A percentile compares a stretch with the other conserved stretches of the same genome.
These are phyloP conservation scores for Ascochyta pisi DNA, from an alignment of 2,329 filamentous ascomycete species.

Conservation along the genomic window DNA sequence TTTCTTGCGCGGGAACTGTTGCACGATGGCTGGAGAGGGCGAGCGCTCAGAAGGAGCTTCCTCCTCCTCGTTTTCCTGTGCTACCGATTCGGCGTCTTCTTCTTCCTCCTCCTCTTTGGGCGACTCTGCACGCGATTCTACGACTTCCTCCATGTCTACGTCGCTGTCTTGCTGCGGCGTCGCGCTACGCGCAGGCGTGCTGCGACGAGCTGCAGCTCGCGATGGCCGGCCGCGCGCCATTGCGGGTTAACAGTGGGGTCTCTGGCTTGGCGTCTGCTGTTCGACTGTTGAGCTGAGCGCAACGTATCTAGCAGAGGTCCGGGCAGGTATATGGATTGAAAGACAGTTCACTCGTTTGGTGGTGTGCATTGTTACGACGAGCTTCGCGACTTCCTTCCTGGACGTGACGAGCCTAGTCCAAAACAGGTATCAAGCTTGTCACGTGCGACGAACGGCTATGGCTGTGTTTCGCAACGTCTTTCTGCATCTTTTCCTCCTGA, in stretches of 20 bases:
- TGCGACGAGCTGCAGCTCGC: slow-evolving; percentile 49
- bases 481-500: too few species aligned
- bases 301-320: neutral
- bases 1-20: slow-evolving; percentile 69
- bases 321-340: neutral
- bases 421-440: neutral
- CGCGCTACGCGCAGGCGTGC: slow-evolving; percentile 45
- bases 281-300: neutral
- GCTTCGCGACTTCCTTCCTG: slow-evolving; percentile 22
- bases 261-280: neutral
- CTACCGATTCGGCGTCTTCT: slow-evolving; percentile 57
- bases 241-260: slow-evolving; percentile 5
- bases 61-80: slow-evolving; percentile 48
- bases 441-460: neutral
- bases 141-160: slow-evolving; percentile 44
- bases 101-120: slow-evolving; percentile 60
- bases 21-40: slow-evolving; percentile 59
- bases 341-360: neutral
- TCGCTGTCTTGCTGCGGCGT: slow-evolving; percentile 46
- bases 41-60: slow-evolving; percentile 55
- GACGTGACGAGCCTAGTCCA: slow-evolving; percentile 16
- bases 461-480: too few species aligned
- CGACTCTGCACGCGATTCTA: slow-evolving; percentile 44
- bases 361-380: slow-evolving; percentile 10
- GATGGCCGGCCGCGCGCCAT: slow-evolving; percentile 49